These are phyloP conservation scores for Hyphopichia burtonii DNA, from an alignment of 1,139 yeast genomes.

Conservation along the genomic window DNA sequence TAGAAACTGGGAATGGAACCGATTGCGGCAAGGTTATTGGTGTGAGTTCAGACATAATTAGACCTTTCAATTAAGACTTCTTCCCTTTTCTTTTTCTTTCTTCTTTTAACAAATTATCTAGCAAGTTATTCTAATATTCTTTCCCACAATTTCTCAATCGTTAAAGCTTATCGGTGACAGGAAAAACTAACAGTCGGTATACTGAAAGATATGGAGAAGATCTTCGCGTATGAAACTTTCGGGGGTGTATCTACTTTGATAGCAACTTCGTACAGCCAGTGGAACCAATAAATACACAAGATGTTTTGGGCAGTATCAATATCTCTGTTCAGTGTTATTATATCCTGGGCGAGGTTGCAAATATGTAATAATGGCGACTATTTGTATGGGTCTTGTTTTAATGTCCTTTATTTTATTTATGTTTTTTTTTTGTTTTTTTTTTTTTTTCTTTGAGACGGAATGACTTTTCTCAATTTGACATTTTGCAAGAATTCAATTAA, in stretches of 20 bases:
- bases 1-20: slow-evolving; percentile 68
- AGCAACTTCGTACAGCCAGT: neutral
- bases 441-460: neutral
- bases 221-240: neutral
- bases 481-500: no score
- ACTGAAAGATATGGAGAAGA: neutral
- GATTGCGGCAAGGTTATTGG: slow-evolving; percentile 50
- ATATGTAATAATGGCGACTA: neutral
- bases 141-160: neutral
- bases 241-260: neutral
- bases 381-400: neutral
- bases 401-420: neutral
- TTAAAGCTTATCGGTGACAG: neutral
- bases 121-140: no score
- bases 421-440: neutral
- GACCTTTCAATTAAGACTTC: neutral
- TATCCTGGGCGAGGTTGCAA: neutral
- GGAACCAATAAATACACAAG: neutral
- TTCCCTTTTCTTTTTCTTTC: neutral
- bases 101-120: no score
- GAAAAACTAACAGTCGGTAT: neutral
- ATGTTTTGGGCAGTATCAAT: no score
- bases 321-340: no score
- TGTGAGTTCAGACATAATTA: slow-evolving; percentile 30
- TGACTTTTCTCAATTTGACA: neutral